Conservation (phyloP, 768 basidiomycete genomes). For the Boletus vermiculosoides region DNA sequence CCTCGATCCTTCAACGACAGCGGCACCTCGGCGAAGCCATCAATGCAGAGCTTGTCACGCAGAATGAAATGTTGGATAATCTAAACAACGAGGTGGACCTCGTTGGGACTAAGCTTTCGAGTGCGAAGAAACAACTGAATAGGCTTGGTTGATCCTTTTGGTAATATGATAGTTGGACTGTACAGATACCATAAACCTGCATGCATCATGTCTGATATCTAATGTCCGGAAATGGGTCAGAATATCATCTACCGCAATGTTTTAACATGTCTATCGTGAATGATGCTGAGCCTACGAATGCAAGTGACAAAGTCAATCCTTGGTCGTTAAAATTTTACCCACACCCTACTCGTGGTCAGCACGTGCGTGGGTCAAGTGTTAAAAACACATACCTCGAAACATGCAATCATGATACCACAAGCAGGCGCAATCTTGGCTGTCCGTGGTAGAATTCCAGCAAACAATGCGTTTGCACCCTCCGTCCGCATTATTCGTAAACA, state of each 20-base stretch:
- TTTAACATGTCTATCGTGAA: slow-evolving; percentile 31
- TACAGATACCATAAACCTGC: slow-evolving; percentile 24
- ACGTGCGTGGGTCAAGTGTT: slow-evolving; percentile 4
- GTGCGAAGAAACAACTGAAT: slow-evolving; percentile 80
- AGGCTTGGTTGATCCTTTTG: slow-evolving; percentile 52
- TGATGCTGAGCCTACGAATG: slow-evolving; percentile 12
- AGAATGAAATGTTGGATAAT: slow-evolving; percentile 85
- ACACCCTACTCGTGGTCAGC: slow-evolving; percentile 47
- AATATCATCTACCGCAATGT: slow-evolving; percentile 18
- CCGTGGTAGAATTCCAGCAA: slow-evolving; percentile 82
- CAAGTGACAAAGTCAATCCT: slow-evolving; percentile 12
- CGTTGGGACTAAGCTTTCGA: slow-evolving; percentile 74
- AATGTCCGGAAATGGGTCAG: slow-evolving; percentile 11
- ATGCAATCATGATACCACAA: slow-evolving; percentile 97
- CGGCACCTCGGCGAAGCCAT: slow-evolving; percentile 86
- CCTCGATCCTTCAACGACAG: slow-evolving; percentile 81
- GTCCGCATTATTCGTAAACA: slow-evolving; percentile 66
- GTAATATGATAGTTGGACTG: slow-evolving; percentile 4
- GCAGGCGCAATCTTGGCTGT: slow-evolving; percentile 96
- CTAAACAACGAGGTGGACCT: slow-evolving; percentile 73
- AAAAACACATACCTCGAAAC: slow-evolving; percentile 69
- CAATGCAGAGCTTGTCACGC: slow-evolving; percentile 72
- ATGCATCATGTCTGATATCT: background rate
- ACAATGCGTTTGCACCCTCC: slow-evolving; percentile 78
- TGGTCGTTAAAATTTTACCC: slow-evolving; percentile 49